Base-by-base conservation (phyloP, 306 rosid species). In the Luffa acutangula region DNA sequence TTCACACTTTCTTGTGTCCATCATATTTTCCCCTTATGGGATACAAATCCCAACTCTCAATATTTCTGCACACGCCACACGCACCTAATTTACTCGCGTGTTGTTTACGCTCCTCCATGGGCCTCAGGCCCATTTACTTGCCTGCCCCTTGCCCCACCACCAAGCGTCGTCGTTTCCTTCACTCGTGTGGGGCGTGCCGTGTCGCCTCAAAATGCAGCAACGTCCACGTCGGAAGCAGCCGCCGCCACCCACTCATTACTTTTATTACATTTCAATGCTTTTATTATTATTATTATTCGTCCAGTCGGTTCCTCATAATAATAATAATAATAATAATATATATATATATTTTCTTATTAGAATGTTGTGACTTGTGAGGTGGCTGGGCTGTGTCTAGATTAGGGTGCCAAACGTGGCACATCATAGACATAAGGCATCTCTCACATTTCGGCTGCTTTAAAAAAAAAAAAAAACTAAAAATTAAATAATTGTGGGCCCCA, bases 401-500 rank as follows among this genome's bases (percentile, higher is more conserved):
- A 69, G 36, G 75, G 75, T 70, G 76, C 18, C 37, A 70, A 43
- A 69, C 75, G 53, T 69, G 75, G 75, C 34, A 43, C 36, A 70
- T 37, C 73, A 66, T 17, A 42, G 34, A 37, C 54, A 20, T 0
- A 45, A 11, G 54, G 76, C 54, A 70, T 70, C 75, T 70, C 51
- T 17, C 69, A 34, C n/a, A 69, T 69, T 69, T 69, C 75, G 75
- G 75, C 75, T 37, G 75, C 75, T 66, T 66, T 66, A 37, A 4
- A 6, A 20, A 54, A 4, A 6, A 20, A 54, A 2, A 0, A 13
- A 51, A 51, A 51, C 4, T 13, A 48, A n/a, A 34, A 33, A 5
- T 14, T 13, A 5, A 3, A 6, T 17, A 17, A 2, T 17, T 8
- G 18, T 59, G 87, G 87, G 82, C 3, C 87, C 87, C 82, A 42